Conservation (phyloP, 257 asterid genomes). For the Jasminum sambac region DNA sequence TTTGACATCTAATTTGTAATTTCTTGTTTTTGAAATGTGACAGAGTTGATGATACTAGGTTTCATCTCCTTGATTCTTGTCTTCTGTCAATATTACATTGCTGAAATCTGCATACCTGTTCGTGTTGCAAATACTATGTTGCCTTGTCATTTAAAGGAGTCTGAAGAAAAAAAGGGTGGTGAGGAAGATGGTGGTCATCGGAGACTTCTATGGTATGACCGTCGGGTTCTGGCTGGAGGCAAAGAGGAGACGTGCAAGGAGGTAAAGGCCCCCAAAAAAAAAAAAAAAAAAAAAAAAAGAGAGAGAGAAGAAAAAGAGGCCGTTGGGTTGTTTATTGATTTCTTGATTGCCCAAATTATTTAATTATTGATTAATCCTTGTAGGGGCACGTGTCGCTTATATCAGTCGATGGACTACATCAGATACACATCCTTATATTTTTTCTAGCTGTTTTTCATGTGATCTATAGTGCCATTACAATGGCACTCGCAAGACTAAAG, state of each 20-base stretch:
- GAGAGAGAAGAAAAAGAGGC: no score
- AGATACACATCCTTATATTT: constrained; percentile 90
- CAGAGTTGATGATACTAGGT: constrained; percentile 98
- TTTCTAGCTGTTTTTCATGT: constrained; percentile 88
- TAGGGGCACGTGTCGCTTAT: constrained; percentile 65
- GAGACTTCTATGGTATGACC: constrained; percentile 59
- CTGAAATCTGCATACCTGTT: constrained; percentile 75
- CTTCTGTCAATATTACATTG: constrained; percentile 84
- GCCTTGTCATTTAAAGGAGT: constrained; percentile 48
- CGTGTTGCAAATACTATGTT: constrained; percentile 67
- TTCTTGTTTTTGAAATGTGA: constrained; percentile 26
- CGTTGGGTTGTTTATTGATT: no score
- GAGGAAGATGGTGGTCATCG: constrained; percentile 39
- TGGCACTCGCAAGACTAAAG: constrained; percentile 91
- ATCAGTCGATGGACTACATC: constrained; percentile 79
- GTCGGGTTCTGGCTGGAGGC: constrained; percentile 51
- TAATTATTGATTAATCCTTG: constrained; percentile 13
- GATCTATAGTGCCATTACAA: constrained; percentile 75
- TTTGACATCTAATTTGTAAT: constrained; percentile 18
- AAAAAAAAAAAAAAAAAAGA: no score
- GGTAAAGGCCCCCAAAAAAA: no score
- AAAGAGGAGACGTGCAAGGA: constrained; percentile 37
- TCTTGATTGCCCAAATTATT: constrained; percentile 10
- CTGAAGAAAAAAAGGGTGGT: constrained; percentile 5
- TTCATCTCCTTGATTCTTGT: constrained; percentile 83